A percentile compares a stretch with the other conserved stretches of the same genome.
Conservation (phyloP, 768 basidiomycete species). For the Pleurotus sapidus region DNA sequence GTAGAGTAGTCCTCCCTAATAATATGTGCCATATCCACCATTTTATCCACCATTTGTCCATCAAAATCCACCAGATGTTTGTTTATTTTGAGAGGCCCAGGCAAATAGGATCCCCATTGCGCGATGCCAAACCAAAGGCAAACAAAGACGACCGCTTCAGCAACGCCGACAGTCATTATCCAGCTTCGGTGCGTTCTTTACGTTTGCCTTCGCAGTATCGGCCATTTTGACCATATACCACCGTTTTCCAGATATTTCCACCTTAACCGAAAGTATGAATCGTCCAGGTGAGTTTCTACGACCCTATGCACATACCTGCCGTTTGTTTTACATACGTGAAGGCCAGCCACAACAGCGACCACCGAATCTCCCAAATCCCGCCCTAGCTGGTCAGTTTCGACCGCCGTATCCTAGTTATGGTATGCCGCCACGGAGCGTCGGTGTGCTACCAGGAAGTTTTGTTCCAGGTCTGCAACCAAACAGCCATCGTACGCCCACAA, state of each 20-base stretch:
- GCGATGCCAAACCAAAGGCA: slow-evolving; percentile 2
- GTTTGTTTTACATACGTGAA: slow-evolving; percentile 29
- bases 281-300: slow-evolving; percentile 46
- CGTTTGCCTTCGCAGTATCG: not conserved
- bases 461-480: slow-evolving; percentile 56
- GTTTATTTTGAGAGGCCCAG: not conserved
- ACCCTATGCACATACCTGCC: slow-evolving; percentile 11
- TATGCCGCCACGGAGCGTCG: slow-evolving; percentile 60
- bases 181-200: not conserved
- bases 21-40: slow-evolving; percentile 4
- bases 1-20: slow-evolving; percentile 1
- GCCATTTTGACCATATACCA: not conserved
- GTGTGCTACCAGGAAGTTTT: slow-evolving; percentile 47
- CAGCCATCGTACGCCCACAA: slow-evolving; percentile 57
- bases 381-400: slow-evolving; percentile 63
- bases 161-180: slow-evolving; percentile 5
- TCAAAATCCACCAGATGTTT: not conserved
- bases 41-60: not conserved
- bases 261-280: slow-evolving; percentile 48
- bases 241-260: slow-evolving; percentile 24
- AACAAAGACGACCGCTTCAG: slow-evolving; percentile 7
- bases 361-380: slow-evolving; percentile 68
- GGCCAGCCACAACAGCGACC: slow-evolving; percentile 83
- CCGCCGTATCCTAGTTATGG: slow-evolving; percentile 51
- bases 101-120: not conserved